phyloP scores from a whole-genome alignment of 2,329 filamentous ascomycete species.

The Pyrenophora tritici-repentis region DNA sequence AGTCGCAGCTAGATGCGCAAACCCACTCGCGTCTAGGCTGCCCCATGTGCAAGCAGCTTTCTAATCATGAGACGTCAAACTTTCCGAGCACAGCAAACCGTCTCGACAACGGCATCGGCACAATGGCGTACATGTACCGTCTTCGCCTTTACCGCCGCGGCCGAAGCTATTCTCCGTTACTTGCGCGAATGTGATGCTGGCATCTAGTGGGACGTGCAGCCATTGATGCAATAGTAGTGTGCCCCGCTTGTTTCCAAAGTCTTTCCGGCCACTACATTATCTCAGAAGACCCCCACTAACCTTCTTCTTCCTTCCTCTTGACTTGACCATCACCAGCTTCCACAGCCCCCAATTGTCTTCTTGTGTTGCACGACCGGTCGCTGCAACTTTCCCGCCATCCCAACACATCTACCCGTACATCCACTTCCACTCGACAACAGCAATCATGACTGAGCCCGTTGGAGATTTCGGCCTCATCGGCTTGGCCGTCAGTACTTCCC shows the following conservation, averaged over 20 bases:
- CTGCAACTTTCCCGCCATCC: conserved; percentile 32
- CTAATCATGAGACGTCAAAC: conserved; percentile 8
- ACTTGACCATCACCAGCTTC: conserved; percentile 29
- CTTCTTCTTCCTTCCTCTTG: conserved; percentile 25
- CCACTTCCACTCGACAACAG: conserved; percentile 12
- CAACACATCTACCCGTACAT: conserved; percentile 22
- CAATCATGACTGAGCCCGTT: conserved; percentile 48
- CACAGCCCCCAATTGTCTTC: conserved; percentile 30
- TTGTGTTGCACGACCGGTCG: conserved; percentile 37
- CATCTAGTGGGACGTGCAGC: conserved; percentile 26
- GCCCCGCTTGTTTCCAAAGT: conserved; percentile 41
- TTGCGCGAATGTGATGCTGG: conserved; percentile 7
- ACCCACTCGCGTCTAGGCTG: not conserved
- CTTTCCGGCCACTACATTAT: conserved; percentile 45
- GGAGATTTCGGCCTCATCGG: conserved; percentile 61
- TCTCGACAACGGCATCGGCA: conserved; percentile 17
- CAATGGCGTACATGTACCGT: conserved; percentile 15
- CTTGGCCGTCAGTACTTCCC: conserved; percentile 49
- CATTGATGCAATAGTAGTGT: conserved; percentile 35
- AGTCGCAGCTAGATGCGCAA: not conserved
- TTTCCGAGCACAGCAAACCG: conserved; percentile 11
- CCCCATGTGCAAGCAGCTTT: conserved; percentile 4
- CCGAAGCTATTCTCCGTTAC: conserved; percentile 23
- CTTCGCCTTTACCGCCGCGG: conserved; percentile 35
- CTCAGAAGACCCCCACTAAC: conserved; percentile 34